Evolutionary conservation across 2,329 filamentous ascomycete genomes (phyloP), one percentile per base, ranked within the genome.

Genomic region (Ceratocystiopsis sp.): DNA sequence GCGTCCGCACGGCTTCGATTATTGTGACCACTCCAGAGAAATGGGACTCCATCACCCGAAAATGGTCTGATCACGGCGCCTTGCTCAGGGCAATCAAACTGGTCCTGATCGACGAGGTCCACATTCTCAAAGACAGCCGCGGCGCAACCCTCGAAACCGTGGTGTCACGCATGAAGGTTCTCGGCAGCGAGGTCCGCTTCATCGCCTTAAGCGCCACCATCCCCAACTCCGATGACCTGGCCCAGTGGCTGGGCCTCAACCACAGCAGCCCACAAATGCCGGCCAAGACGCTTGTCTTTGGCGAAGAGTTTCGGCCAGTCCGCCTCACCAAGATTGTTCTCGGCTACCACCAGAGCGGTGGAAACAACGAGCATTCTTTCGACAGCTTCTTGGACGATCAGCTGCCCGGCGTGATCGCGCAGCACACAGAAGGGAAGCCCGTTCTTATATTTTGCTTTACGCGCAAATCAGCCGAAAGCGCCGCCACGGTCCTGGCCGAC

Each of bases 1-100:
- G 70, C 43, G 79, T 89, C 7, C 78, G 84, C 47, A 74, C 68
- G 51, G 84, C 84, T 3, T 78, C 78, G 39, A 83, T 93, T 49
- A 89, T 93, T 50, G 71, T 93, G 48, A 91, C 85, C 0, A 93
- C 84, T 0, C 84, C 85, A 0, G 84, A 93, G 59, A 93, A 93
- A 54, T 93, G 84, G 84, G 84, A 93, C 55, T 89, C 83, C 46
- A 78, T 91, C 57, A 93, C 85, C 0, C 69, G 84, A 16, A 87
- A 84, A 54, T 93, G 85, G 85, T 76, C 78, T 51, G 84, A 93
- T 51, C 80, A 93, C 52, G 69, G 71, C 42, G 80, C 69, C 49
- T 62, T 93, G 16, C 74, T 93, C 59, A 72, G 79, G 46, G 67
- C 87, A 48, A 73, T 93, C 38, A 82, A 80, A 47, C 62, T 93